Evolutionary conservation across 1,284 basidiomycete genomes (phyloP).

Genomic region (Ceratobasidium sp.): DNA sequence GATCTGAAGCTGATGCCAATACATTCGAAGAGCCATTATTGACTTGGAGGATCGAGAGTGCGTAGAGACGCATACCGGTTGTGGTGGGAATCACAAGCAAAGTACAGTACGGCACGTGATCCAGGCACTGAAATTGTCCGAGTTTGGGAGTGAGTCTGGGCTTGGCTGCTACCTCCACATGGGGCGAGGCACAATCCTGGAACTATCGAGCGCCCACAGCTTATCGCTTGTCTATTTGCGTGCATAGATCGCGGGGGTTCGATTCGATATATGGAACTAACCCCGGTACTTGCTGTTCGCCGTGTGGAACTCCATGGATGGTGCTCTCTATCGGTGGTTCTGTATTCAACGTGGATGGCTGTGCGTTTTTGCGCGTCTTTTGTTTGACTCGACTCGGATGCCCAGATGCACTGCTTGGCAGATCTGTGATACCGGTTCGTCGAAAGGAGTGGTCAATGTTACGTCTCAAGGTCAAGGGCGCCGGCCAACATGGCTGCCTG

Average conservation of each 20-base stretch:
- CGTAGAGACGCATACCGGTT: slow-evolving; percentile 57
- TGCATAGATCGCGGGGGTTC: neutral
- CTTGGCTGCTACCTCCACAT: neutral
- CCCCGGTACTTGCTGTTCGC: neutral
- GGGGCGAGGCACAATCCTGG: neutral
- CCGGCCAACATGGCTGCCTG: neutral
- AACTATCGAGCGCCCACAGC: neutral
- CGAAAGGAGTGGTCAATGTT: slow-evolving; percentile 2
- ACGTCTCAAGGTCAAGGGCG: neutral
- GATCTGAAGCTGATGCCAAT: slow-evolving; percentile 79
- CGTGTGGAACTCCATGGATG: neutral
- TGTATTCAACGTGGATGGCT: neutral
- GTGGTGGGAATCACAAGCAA: too few species aligned
- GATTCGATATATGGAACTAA: neutral
- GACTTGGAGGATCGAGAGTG: slow-evolving; percentile 56
- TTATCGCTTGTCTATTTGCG: neutral
- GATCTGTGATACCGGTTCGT: neutral
- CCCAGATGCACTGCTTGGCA: slow-evolving; percentile 5
- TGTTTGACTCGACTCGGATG: neutral
- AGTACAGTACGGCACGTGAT: too few species aligned
- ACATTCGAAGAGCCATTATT: slow-evolving; percentile 61
- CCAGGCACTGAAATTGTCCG: neutral
- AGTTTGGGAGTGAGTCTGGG: neutral
- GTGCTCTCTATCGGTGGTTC: neutral
- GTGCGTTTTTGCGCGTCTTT: neutral